Percentiles rank a stretch among this genome's conserved stretches.
phyloP scores from a whole-genome alignment of 495 filamentous ascomycete genomes.

The Neurospora sp. region DNA sequence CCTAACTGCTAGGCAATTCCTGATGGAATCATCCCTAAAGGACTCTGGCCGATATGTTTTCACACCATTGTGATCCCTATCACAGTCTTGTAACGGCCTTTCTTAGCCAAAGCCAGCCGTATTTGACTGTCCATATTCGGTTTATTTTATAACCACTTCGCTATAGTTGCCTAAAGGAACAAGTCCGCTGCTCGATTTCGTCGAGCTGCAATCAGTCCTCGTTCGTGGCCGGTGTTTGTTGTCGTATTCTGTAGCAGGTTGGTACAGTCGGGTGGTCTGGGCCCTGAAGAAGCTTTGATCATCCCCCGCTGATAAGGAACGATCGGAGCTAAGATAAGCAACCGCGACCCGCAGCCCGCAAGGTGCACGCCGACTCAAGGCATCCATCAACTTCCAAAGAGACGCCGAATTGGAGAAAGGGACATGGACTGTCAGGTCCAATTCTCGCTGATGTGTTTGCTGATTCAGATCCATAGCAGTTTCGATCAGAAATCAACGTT shows the following conservation, averaged over 20 bases:
- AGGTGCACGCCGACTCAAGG: not conserved
- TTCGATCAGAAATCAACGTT: not conserved
- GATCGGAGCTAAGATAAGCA: not conserved
- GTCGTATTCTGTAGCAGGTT: not conserved
- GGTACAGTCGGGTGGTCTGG: not conserved
- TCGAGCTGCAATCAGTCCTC: too few species aligned
- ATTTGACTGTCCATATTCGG: too few species aligned
- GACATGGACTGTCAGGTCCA: not conserved
- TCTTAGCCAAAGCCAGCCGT: too few species aligned
- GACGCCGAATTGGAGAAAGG: not conserved
- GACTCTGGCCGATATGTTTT: too few species aligned
- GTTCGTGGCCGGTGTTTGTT: too few species aligned
- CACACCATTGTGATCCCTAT: too few species aligned
- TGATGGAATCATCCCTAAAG: too few species aligned
- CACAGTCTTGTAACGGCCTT: too few species aligned
- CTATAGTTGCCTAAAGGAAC: too few species aligned
- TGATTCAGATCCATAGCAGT: not conserved
- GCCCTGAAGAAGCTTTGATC: not conserved
- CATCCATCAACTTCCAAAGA: not conserved
- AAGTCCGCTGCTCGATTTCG: too few species aligned
- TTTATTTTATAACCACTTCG: too few species aligned
- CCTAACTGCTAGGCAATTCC: too few species aligned
- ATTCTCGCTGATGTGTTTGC: not conserved
- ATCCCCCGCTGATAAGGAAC: not conserved
- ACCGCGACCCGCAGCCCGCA: not conserved